These are phyloP conservation scores for Ophiocordyceps camponoti-floridani DNA, from an alignment of 2,329 filamentous ascomycete genomes.

Conservation along the genomic window DNA sequence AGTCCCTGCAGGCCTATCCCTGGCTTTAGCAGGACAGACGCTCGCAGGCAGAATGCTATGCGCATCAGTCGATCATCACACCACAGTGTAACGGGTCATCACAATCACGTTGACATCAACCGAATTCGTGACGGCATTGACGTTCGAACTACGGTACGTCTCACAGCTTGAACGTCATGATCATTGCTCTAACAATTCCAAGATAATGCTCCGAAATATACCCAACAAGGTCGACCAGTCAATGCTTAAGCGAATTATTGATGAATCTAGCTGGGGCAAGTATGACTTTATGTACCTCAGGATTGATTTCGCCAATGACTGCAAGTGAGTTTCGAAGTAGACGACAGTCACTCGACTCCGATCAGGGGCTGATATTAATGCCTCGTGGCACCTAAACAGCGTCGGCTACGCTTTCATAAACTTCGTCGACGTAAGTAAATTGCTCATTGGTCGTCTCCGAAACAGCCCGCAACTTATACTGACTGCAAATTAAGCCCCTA, in stretches of 20 bases:
- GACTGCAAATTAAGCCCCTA: slow-evolving; percentile 34
- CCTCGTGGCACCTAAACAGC: slow-evolving; percentile 23
- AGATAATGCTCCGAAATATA: slow-evolving; percentile 95
- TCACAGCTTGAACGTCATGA: neutral
- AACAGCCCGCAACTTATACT: slow-evolving; percentile 9
- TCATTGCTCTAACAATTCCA: slow-evolving; percentile 2
- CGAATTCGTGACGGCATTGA: slow-evolving; percentile 49
- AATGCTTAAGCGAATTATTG: slow-evolving; percentile 62
- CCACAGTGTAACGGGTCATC: slow-evolving; percentile 29
- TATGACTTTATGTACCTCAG: slow-evolving; percentile 94
- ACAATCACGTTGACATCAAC: slow-evolving; percentile 43
- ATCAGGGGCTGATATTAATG: neutral
- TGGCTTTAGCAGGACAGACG: slow-evolving; percentile 16
- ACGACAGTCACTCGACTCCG: neutral
- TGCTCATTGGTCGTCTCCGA: neutral
- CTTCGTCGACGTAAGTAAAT: slow-evolving; percentile 53
- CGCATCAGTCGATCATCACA: slow-evolving; percentile 26
- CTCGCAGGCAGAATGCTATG: slow-evolving; percentile 30
- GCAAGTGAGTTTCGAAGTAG: slow-evolving; percentile 43
- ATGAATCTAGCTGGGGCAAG: slow-evolving; percentile 59
- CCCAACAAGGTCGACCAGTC: slow-evolving; percentile 73
- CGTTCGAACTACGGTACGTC: slow-evolving; percentile 54
- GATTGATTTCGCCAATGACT: slow-evolving; percentile 72
- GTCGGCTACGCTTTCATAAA: slow-evolving; percentile 98
- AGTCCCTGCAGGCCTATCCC: slow-evolving; percentile 20